These are phyloP conservation scores for Malus hybrid DNA, from an alignment of 331 rosid species.

Conservation along the genomic window DNA sequence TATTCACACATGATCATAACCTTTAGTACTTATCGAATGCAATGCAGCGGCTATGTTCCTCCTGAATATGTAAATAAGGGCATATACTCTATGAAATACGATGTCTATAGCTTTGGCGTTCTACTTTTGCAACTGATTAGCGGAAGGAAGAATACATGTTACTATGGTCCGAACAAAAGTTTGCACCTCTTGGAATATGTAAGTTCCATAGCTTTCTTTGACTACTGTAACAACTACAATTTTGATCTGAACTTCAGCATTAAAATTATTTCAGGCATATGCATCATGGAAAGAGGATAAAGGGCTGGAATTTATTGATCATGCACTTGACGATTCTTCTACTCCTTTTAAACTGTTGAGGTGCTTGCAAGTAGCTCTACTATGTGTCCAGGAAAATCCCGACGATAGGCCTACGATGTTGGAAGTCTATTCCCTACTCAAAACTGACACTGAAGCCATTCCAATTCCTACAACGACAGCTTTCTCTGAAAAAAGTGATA, in stretches of 20 bases:
- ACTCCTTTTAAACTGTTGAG: slow-evolving; percentile 35
- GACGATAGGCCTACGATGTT: slow-evolving; percentile 46
- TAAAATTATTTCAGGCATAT: slow-evolving; percentile 27
- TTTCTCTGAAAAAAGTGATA: slow-evolving; percentile 14
- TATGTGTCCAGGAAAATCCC: slow-evolving; percentile 48
- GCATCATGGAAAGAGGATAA: slow-evolving; percentile 31
- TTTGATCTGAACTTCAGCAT: background rate
- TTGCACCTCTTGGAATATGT: slow-evolving; percentile 51
- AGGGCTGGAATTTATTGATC: slow-evolving; percentile 34
- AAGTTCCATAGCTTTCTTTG: background rate
- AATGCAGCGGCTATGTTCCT: slow-evolving; percentile 55
- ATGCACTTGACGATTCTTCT: slow-evolving; percentile 33
- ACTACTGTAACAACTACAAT: no score
- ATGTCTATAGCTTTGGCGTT: slow-evolving; percentile 42
- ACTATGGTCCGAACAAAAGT: slow-evolving; percentile 27
- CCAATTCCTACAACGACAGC: slow-evolving; percentile 31
- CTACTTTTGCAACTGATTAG: slow-evolving; percentile 53
- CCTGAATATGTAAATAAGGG: slow-evolving; percentile 55
- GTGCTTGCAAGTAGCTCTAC: slow-evolving; percentile 46
- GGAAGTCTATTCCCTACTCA: slow-evolving; percentile 38
- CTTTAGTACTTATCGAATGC: background rate
- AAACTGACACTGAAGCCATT: slow-evolving; percentile 18
- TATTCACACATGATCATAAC: background rate
- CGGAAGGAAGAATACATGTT: slow-evolving; percentile 42
- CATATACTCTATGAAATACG: slow-evolving; percentile 45